Evolutionary conservation across 495 filamentous ascomycete species (phyloP).

Genomic region (Lasiosphaeria ovina): DNA sequence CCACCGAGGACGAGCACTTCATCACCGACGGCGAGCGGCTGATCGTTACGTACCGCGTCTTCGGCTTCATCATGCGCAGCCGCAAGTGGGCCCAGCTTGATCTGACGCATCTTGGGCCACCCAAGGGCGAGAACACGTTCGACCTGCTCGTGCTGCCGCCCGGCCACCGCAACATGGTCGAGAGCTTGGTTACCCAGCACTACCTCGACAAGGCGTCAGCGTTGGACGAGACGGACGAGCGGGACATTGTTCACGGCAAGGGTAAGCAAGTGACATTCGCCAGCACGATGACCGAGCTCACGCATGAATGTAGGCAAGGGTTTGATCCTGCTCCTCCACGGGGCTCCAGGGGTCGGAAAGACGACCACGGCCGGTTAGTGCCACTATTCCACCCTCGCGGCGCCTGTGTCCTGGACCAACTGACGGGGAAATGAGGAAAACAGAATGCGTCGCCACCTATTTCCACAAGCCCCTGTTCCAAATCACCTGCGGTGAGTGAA

Average conservation of each 20-base stretch:
- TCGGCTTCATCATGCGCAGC: conserved; percentile 43
- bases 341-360: conserved; percentile 48
- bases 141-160: conserved; percentile 35
- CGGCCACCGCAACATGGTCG: conserved; percentile 35
- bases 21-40: conserved; percentile 36
- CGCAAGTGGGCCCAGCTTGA: conserved; percentile 37
- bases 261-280: conserved; percentile 38
- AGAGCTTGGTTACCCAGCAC: conserved; percentile 40
- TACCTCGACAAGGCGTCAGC: conserved; percentile 35
- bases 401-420: no score
- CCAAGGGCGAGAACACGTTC: conserved; percentile 28
- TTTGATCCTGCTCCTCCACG: conserved; percentile 47
- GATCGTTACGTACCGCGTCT: conserved; percentile 42
- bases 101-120: neutral
- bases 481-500: conserved; percentile 30
- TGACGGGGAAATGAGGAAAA: no score
- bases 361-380: conserved; percentile 39
- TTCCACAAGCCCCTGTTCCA: conserved; percentile 30
- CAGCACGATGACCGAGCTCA: neutral
- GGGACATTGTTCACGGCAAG: conserved; percentile 42
- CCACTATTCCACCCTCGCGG: no score
- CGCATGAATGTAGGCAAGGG: conserved; percentile 32
- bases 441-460: conserved; percentile 30
- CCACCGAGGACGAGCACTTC: conserved; percentile 7
- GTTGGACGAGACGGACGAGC: conserved; percentile 25